These are phyloP conservation scores for Mrakia frigida DNA, from an alignment of 768 basidiomycete genomes.

Conservation along the genomic window DNA sequence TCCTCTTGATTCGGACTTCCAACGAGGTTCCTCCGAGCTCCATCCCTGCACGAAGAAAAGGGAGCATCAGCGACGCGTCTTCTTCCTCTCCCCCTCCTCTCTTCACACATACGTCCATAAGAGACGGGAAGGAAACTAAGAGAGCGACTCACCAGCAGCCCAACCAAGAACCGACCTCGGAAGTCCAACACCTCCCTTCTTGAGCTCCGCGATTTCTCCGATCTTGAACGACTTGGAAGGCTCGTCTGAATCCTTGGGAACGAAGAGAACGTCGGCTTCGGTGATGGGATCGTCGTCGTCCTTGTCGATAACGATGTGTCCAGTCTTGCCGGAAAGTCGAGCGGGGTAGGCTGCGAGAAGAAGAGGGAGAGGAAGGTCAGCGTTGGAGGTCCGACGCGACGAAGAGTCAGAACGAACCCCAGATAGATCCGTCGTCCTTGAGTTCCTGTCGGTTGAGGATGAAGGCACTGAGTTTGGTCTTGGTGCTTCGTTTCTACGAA, in stretches of 20 bases:
- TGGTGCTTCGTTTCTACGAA: constrained; percentile 9
- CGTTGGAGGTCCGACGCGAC: too few species aligned
- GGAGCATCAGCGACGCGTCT: not conserved
- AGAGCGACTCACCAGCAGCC: constrained; percentile 33
- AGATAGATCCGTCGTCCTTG: constrained; percentile 42
- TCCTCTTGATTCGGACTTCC: constrained; percentile 44
- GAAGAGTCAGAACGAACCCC: constrained; percentile 42
- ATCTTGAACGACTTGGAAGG: constrained; percentile 40
- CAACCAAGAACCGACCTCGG: constrained; percentile 46
- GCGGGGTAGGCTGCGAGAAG: constrained; percentile 44
- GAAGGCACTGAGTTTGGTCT: not conserved
- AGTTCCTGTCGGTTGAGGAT: constrained; percentile 41
- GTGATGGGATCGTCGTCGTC: constrained; percentile 13
- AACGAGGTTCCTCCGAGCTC: constrained; percentile 46
- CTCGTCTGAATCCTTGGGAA: constrained; percentile 36
- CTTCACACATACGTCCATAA: too few species aligned
- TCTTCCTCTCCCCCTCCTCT: too few species aligned
- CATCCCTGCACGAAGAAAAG: constrained; percentile 31
- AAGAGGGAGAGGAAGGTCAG: not conserved
- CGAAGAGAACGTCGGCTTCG: constrained; percentile 33
- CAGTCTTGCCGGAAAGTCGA: constrained; percentile 42
- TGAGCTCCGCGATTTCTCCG: constrained; percentile 47
- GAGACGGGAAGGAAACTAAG: too few species aligned
- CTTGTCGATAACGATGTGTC: constrained; percentile 43
- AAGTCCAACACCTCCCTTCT: constrained; percentile 46